phyloP scores from a whole-genome alignment of 305 asterid species.

The Solanum hybrid region DNA sequence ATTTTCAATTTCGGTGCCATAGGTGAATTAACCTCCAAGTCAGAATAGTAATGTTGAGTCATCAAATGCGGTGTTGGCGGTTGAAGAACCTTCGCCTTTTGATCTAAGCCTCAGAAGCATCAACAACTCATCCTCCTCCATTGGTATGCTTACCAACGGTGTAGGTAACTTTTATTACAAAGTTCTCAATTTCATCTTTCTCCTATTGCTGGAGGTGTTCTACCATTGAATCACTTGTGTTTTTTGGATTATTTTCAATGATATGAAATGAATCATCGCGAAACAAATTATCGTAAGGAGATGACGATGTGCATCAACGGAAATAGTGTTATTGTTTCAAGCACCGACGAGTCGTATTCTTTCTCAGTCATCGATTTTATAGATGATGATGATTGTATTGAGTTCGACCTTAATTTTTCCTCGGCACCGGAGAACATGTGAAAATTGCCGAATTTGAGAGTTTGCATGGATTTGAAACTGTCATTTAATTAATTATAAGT shows the following conservation, averaged over 20 bases:
- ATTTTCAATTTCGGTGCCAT: too few relatives aligned
- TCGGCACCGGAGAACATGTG: background rate
- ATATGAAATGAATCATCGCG: background rate
- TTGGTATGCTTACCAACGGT: too few relatives aligned
- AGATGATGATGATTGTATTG: too few relatives aligned
- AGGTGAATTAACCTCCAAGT: too few relatives aligned
- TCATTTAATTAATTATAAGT: background rate
- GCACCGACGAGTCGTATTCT: background rate
- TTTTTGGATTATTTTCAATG: background rate
- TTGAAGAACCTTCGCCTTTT: too few relatives aligned
- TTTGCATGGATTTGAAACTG: background rate
- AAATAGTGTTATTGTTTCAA: background rate
- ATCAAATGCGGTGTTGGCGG: too few relatives aligned
- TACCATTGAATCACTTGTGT: too few relatives aligned
- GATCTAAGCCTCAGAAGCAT: too few relatives aligned
- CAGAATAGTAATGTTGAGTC: too few relatives aligned
- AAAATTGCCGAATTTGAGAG: background rate
- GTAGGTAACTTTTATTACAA: background rate
- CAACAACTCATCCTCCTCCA: too few relatives aligned
- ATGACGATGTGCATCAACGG: background rate
- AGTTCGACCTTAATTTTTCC: background rate
- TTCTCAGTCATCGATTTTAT: background rate
- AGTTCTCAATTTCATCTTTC: background rate
- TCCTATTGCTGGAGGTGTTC: background rate
- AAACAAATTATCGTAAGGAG: background rate